Percentiles rank a stretch among this genome's conserved stretches.
Evolutionary conservation across 192 early-diverging fungal genomes (phyloP).

Genomic region (Coemansia umbellata): DNA sequence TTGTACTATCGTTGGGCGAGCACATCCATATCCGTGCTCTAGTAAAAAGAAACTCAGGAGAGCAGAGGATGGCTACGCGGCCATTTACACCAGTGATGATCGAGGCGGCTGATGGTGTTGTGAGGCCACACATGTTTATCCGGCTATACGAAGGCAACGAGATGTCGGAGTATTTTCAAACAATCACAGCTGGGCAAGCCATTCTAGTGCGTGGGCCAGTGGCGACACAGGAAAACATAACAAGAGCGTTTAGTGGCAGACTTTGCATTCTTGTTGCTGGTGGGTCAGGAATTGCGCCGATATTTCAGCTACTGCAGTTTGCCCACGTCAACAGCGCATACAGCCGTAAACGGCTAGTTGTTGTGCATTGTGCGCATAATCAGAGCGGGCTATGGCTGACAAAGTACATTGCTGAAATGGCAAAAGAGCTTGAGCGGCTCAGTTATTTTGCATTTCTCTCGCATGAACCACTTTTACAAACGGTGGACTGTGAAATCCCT

Average conservation of each 20-base stretch:
- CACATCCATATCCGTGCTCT: slow-evolving; percentile 32
- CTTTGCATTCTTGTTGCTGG: slow-evolving; percentile 22
- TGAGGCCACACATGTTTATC: slow-evolving; percentile 33
- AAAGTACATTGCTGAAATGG: neutral
- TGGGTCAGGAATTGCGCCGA: slow-evolving; percentile 40
- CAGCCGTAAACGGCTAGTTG: slow-evolving; percentile 6
- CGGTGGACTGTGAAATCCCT: too few species aligned
- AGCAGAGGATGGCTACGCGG: neutral
- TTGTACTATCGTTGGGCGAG: slow-evolving; percentile 24
- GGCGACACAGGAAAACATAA: slow-evolving; percentile 16
- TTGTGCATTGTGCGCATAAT: slow-evolving; percentile 25
- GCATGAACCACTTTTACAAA: too few species aligned
- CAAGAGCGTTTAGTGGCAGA: neutral
- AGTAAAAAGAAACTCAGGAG: neutral
- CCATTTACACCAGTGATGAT: slow-evolving; percentile 44
- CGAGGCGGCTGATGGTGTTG: slow-evolving; percentile 18
- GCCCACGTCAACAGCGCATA: slow-evolving; percentile 21
- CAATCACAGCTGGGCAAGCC: neutral
- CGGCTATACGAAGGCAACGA: slow-evolving; percentile 19
- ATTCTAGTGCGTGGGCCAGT: slow-evolving; percentile 26
- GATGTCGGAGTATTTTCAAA: slow-evolving; percentile 6
- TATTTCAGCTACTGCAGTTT: slow-evolving; percentile 38
- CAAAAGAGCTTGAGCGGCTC: slow-evolving; percentile 9
- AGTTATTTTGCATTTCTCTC: slow-evolving; percentile 17
- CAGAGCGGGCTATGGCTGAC: slow-evolving; percentile 17